These are phyloP conservation scores for Incumbomyces delicatus DNA, from an alignment of 2,329 filamentous ascomycete genomes.

Conservation along the genomic window DNA sequence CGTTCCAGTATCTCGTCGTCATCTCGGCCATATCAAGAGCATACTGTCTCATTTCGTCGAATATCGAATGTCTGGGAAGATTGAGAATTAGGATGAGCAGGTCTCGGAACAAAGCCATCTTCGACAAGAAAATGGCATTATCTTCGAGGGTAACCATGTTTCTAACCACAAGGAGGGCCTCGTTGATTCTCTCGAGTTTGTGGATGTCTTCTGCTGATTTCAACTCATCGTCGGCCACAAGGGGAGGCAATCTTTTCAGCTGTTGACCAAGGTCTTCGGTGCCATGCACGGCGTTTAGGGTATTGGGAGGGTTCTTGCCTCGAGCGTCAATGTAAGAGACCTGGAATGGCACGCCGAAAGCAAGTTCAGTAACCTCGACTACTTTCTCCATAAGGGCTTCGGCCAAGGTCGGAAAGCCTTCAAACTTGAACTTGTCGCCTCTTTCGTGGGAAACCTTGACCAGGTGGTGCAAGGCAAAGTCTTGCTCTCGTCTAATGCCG, in stretches of 20 bases:
- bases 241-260: conserved; percentile 53
- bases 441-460: conserved; percentile 93
- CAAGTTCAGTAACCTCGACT: conserved; percentile 65
- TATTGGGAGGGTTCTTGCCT: conserved; percentile 42
- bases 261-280: conserved; percentile 64
- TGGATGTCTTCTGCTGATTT: conserved; percentile 50
- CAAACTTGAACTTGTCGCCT: conserved; percentile 91
- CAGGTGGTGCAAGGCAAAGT: conserved; percentile 86
- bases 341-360: conserved; percentile 74
- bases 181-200: conserved; percentile 65
- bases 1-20: conserved; percentile 67
- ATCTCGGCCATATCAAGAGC: conserved; percentile 87
- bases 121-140: conserved; percentile 73
- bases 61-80: conserved; percentile 59
- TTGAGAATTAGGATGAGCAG: conserved; percentile 73
- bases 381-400: conserved; percentile 82
- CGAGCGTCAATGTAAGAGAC: conserved; percentile 60
- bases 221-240: conserved; percentile 46
- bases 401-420: conserved; percentile 77
- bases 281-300: conserved; percentile 55
- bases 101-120: conserved; percentile 66
- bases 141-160: conserved; percentile 94
- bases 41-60: conserved; percentile 81
- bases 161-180: conserved; percentile 76
- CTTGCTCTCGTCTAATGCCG: conserved; percentile 67